Evolutionary conservation across 2,329 filamentous ascomycete species (phyloP).

Genomic region (Neonectria ditissima): DNA sequence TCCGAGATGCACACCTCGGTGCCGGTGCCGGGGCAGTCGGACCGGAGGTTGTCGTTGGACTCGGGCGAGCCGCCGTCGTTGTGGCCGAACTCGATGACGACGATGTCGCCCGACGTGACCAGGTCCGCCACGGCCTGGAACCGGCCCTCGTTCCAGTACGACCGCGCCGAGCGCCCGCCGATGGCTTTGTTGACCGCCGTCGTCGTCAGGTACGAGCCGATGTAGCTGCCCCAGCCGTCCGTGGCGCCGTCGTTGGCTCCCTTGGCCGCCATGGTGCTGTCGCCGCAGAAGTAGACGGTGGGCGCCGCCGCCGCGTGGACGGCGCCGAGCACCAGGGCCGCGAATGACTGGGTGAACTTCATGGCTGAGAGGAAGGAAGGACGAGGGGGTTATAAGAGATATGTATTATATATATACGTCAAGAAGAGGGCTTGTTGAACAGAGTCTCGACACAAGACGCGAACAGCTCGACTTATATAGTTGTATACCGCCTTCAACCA

Average conservation of each 20-base stretch:
- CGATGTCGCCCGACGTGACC: constrained; percentile 70
- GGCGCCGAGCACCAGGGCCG: constrained; percentile 33
- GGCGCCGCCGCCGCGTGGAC: constrained; percentile 29
- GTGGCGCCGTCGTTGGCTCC: constrained; percentile 55
- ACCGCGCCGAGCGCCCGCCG: constrained; percentile 74
- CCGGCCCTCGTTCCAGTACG: constrained; percentile 73
- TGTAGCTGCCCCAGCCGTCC: constrained; percentile 72
- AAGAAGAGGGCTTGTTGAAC: background rate
- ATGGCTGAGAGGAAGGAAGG: constrained; percentile 23
- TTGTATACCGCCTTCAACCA: background rate
- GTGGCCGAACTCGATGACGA: constrained; percentile 79
- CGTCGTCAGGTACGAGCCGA: constrained; percentile 60
- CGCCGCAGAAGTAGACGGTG: constrained; percentile 68
- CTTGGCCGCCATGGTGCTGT: constrained; percentile 69
- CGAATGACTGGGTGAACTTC: constrained; percentile 35
- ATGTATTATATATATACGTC: background rate
- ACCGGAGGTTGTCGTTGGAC: constrained; percentile 69
- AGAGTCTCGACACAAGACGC: background rate
- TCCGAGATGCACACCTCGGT: constrained; percentile 61
- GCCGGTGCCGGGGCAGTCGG: constrained; percentile 68
- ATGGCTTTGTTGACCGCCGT: constrained; percentile 73
- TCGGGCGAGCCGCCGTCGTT: constrained; percentile 73
- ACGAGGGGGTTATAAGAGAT: too few relatives aligned
- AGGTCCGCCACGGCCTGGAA: constrained; percentile 68
- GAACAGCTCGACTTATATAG: background rate